Conservation (phyloP, 2,329 filamentous ascomycete species). For the Neopestalotiopsis rosae region DNA sequence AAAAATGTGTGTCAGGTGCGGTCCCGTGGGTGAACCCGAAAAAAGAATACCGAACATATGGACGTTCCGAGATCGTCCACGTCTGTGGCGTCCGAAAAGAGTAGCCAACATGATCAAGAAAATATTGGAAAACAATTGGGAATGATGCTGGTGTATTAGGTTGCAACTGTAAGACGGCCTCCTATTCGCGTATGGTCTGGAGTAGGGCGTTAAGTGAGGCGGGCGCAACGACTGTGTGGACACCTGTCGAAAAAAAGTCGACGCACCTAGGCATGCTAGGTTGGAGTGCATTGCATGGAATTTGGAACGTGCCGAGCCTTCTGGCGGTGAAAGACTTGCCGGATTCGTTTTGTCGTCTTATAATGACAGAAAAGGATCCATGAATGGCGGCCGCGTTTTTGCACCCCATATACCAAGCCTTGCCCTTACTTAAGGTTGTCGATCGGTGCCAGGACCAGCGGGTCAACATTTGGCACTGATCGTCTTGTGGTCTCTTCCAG, state of each 20-base stretch:
- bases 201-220: conserved; percentile 18
- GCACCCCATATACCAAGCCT: not conserved
- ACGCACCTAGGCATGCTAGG: conserved; percentile 4
- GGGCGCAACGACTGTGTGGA: conserved; percentile 9
- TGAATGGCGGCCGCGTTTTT: not conserved
- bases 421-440: not conserved
- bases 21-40: not conserved
- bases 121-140: not conserved
- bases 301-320: not conserved
- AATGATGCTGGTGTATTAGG: conserved; percentile 1
- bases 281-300: conserved; percentile 15
- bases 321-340: conserved; percentile 14
- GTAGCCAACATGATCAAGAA: not conserved
- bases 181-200: conserved; percentile 13
- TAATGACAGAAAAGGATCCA: not conserved
- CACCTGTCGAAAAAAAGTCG: conserved; percentile 3
- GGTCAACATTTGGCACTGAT: not conserved
- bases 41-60: not conserved
- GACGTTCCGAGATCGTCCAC: not conserved
- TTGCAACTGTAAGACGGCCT: not conserved
- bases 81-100: conserved; percentile 2
- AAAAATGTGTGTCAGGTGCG: not conserved
- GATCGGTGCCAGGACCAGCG: not conserved
- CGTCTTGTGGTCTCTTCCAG: not conserved
- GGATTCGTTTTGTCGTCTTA: conserved; percentile 4